Evolutionary conservation across 192 early-diverging fungal species (phyloP), one percentile per base, ranked within the genome.

Genomic region (Rhizophagus prolifer): DNA sequence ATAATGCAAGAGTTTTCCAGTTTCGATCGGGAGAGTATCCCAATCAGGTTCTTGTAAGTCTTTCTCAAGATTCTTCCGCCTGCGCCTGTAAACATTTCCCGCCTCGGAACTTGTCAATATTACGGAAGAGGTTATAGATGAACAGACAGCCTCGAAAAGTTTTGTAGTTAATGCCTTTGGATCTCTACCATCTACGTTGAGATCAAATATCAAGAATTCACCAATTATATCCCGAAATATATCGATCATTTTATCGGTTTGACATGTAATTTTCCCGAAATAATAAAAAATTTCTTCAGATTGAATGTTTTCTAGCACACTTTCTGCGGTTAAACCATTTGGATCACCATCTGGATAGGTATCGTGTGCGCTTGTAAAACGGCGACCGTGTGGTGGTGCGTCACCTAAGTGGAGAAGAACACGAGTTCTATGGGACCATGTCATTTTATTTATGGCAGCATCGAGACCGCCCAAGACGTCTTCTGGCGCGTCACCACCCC

Each of bases 391-490:
- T 44, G 41, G 65, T 31, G 76, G 76, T 19, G 65, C 63, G 0
- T 77, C 76, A 9, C 61, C 65, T 14, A 77, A 16, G 3, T 77
- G 76, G 2, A 77, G 10, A 47, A 77, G 9, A 38, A 77, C 25
- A 36, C 76, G 46, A 12, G 50, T 59, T 7, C 21, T 41, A 6
- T 66, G 16, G 1, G 12, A 8, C 76, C 76, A 77, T 1, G 0
- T 69, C 50, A 77, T 66, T 36, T 25, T 31, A 58, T 44, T 10
- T 12, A 12, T 12, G 10, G 41, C 41, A 44, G 41, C 41, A 44
- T 44, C 10, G 10, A 44, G 64, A 34, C 76, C 76, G 14, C 76
- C 76, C 14, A 77, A 28, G 47, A 77, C 76, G 21, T 77, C 76
- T 68, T 77, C 76, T 6, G 66, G 63, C 3, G 21, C 23, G 70